phyloP scores from a whole-genome alignment of 2,329 filamentous ascomycete species.

The Hypoxylon sp. region DNA sequence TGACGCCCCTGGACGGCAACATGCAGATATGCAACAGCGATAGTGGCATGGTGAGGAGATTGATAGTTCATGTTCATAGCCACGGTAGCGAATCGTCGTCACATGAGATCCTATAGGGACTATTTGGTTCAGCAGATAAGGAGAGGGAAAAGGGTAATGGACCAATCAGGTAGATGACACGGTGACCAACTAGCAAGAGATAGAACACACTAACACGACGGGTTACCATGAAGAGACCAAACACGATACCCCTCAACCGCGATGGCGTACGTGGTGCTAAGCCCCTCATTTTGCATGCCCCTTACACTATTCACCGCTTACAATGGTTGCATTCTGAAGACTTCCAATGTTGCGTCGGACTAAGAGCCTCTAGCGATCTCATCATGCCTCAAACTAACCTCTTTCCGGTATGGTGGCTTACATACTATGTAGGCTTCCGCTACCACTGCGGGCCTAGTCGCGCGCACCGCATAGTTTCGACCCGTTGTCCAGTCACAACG shows the following conservation, averaged over 20 bases:
- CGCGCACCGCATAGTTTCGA: constrained; percentile 1
- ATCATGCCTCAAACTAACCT: constrained; percentile 37
- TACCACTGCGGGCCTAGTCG: constrained; percentile 24
- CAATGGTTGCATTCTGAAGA: constrained; percentile 17
- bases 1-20: constrained; percentile 20
- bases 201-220: constrained; percentile 5
- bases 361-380: constrained; percentile 40
- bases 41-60: constrained; percentile 2
- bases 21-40: neutral
- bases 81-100: constrained; percentile 1
- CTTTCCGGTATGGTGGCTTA: constrained; percentile 24
- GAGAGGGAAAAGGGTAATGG: constrained; percentile 21
- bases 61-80: neutral
- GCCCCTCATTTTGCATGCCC: constrained; percentile 21
- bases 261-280: constrained; percentile 5
- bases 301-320: constrained; percentile 27
- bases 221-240: neutral
- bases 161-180: neutral
- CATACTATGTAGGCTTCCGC: constrained; percentile 18
- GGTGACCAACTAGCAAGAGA: neutral
- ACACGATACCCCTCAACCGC: constrained; percentile 28
- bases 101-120: constrained; percentile 10
- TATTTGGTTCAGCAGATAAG: constrained; percentile 21
- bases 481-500: constrained; percentile 22
- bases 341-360: constrained; percentile 16